A percentile compares a stretch with the other conserved stretches of the same genome.
phyloP scores from a whole-genome alignment of 768 basidiomycete genomes.

The Rhizopogon sp. region DNA sequence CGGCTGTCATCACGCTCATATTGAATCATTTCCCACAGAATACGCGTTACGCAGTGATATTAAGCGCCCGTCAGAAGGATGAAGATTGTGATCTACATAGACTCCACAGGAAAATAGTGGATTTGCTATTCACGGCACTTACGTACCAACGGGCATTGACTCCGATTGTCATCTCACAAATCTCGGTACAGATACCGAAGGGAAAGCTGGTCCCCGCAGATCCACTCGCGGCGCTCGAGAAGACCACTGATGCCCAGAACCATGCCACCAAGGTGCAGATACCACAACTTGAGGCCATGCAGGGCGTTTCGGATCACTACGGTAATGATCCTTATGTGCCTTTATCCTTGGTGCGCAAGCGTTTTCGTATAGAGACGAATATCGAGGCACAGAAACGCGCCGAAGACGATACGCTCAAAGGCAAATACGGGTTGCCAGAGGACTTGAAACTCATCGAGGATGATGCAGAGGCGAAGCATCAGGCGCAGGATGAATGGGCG shows the following conservation, averaged over 20 bases:
- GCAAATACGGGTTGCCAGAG: conserved; percentile 72
- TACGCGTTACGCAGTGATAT: conserved; percentile 87
- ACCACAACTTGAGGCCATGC: conserved; percentile 78
- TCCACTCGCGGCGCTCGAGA: conserved; percentile 85
- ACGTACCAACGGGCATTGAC: conserved; percentile 12
- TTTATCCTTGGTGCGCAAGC: conserved; percentile 68
- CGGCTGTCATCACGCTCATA: not conserved
- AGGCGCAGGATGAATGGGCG: conserved; percentile 63
- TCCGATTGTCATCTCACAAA: not conserved
- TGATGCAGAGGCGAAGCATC: conserved; percentile 49
- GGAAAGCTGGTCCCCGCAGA: conserved; percentile 57
- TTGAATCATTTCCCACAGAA: conserved; percentile 48
- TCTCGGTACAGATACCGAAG: conserved; percentile 59
- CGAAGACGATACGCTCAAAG: conserved; percentile 68
- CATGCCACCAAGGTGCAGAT: conserved; percentile 67
- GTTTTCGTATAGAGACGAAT: conserved; percentile 86
- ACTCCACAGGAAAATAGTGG: conserved; percentile 96
- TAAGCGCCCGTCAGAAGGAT: conserved; percentile 91
- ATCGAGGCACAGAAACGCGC: conserved; percentile 61
- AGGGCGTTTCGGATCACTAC: conserved; percentile 69
- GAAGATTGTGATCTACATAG: conserved; percentile 98
- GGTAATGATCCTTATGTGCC: conserved; percentile 85
- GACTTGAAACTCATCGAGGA: conserved; percentile 62
- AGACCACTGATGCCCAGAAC: conserved; percentile 75
- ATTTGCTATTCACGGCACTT: conserved; percentile 85